Evolutionary conservation across 1,284 basidiomycete species (phyloP), one percentile per base, ranked within the genome.

Genomic region (Cutaneotrichosporon sp.): DNA sequence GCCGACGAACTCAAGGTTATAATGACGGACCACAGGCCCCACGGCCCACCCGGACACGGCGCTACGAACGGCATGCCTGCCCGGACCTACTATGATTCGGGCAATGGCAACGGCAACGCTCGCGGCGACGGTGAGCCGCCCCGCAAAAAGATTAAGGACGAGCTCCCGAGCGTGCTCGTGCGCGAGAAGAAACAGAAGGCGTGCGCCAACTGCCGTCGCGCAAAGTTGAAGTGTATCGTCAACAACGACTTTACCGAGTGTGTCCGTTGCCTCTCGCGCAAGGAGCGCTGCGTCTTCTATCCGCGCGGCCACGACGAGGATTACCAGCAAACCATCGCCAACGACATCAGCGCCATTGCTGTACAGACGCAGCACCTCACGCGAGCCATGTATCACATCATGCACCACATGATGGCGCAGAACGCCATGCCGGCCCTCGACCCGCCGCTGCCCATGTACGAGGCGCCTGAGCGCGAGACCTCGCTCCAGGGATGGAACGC

Each of bases 151-250:
- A 47, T 36, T 11, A 69, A 60, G 42, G 63, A 66, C 21, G 61
- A 40, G 16, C 58, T 58, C n/a, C 65, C 63, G 2, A 58, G 57
- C 31, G 66, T 69, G 21, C 65, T 69, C 26, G 65, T 70, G 16
- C 66, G 66, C 56, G 66, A 66, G 61, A 70, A 70, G 61, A 70
- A 68, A 50, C 66, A 70, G 26, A 77, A 75, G 65, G 77, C 77
- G 11, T 79, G 76, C 58, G 66, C 74, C 1, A 76, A 76, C 62
- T 79, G 77, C 56, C 63, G 77, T 50, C 68, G 71, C 50, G 76
- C 76, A 3, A 79, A 79, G 61, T 63, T 79, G 40, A 79, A 77
- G 64, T 79, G 77, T 62, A 75, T 77, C 30, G 68, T 76, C 31
- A 72, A 73, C 38, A 63, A 70, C 21, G 73, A 70, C 36, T 58